Percentiles rank a stretch among this genome's conserved stretches.
These are phyloP conservation scores for Pisolithus microcarpus DNA, from an alignment of 768 basidiomycete species.

Conservation along the genomic window DNA sequence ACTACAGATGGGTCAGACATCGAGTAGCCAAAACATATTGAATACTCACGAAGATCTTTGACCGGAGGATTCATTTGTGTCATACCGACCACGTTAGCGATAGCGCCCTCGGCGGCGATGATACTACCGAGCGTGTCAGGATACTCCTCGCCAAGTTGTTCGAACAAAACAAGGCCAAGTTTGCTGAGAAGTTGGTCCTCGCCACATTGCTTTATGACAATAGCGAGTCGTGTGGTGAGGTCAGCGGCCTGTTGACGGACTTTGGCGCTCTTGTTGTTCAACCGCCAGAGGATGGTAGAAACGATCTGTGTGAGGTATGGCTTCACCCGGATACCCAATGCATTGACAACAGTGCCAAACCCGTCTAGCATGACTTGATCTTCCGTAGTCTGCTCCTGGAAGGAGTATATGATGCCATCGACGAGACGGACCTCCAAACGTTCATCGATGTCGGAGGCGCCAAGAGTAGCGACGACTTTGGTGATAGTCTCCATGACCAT, in stretches of 20 bases:
- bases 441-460: constrained; percentile 97
- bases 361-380: constrained; percentile 99
- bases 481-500: constrained; percentile 99
- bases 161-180: constrained; percentile 93
- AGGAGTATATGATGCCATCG: constrained; percentile 98
- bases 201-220: constrained; percentile 98
- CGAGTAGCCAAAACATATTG: neutral
- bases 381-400: constrained; percentile 99
- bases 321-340: constrained; percentile 95
- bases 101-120: constrained; percentile 97
- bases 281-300: constrained; percentile 96
- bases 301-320: constrained; percentile 98
- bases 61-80: constrained; percentile 99
- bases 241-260: constrained; percentile 99
- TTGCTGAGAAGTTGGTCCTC: constrained; percentile 95
- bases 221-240: constrained; percentile 87
- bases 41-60: constrained; percentile 87
- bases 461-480: constrained; percentile 86
- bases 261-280: constrained; percentile 99
- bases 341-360: constrained; percentile 95
- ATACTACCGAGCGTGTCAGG: constrained; percentile 99
- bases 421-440: constrained; percentile 89
- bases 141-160: constrained; percentile 98
- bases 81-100: constrained; percentile 99
- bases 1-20: constrained; percentile 41